These are phyloP conservation scores for Fragaria nilgerrensis DNA, from an alignment of 306 rosid species.

Conservation along the genomic window DNA sequence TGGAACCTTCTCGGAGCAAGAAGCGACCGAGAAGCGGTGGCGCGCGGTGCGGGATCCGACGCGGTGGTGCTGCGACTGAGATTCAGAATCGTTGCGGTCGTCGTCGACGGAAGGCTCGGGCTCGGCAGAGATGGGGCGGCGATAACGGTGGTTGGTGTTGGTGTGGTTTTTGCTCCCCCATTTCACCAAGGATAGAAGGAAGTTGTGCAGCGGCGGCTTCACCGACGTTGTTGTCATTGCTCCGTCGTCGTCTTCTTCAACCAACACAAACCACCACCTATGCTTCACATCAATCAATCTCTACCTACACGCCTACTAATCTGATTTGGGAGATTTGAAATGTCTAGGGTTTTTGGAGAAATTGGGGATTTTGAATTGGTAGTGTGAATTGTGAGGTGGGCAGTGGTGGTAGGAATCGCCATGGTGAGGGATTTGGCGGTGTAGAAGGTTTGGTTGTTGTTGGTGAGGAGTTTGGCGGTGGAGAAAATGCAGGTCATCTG, in stretches of 20 bases:
- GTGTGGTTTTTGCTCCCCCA: constrained; percentile 80
- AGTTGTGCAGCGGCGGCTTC: constrained; percentile 91
- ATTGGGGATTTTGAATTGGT: too few species aligned
- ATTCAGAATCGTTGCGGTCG: constrained; percentile 25
- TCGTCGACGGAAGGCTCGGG: constrained; percentile 33
- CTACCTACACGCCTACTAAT: neutral
- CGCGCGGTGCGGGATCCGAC: constrained; percentile 61
- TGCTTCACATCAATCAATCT: neutral
- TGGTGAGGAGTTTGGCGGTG: too few species aligned
- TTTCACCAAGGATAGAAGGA: constrained; percentile 62
- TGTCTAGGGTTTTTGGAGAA: too few species aligned
- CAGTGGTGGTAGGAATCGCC: too few species aligned
- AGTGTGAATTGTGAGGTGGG: too few species aligned
- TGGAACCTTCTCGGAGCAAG: constrained; percentile 23
- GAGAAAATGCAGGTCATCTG: too few species aligned
- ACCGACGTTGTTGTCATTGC: constrained; percentile 80
- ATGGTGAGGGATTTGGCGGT: too few species aligned
- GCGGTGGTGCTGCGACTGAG: constrained; percentile 24
- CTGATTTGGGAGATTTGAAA: neutral
- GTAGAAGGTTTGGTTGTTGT: too few species aligned
- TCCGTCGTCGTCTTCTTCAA: neutral
- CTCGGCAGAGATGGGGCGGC: constrained; percentile 47
- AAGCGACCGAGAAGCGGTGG: constrained; percentile 45
- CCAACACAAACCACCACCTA: neutral
- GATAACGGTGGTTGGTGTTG: constrained; percentile 49